These are phyloP conservation scores for Botryotinia convoluta DNA, from an alignment of 2,329 filamentous ascomycete species.

Conservation along the genomic window DNA sequence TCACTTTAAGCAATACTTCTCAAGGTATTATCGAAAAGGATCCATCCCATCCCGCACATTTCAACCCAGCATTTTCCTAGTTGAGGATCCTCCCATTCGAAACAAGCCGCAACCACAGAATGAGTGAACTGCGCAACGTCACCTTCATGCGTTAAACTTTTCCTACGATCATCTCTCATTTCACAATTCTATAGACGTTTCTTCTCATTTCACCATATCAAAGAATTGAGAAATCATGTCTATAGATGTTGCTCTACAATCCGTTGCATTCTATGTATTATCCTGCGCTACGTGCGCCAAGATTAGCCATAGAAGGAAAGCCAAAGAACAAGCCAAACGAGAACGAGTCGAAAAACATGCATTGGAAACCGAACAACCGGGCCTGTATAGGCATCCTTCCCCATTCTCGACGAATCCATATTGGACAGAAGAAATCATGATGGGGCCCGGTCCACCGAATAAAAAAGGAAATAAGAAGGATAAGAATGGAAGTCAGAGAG, in stretches of 20 bases:
- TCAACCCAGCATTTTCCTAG: not conserved
- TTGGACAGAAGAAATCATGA: constrained; percentile 82
- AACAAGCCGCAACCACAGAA: constrained; percentile 10
- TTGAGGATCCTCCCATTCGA: constrained; percentile 8
- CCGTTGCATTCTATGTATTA: constrained; percentile 73
- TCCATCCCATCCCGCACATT: not conserved
- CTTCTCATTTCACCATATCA: not conserved
- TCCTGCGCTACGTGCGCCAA: constrained; percentile 78
- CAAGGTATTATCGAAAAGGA: not conserved
- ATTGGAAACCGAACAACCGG: constrained; percentile 67
- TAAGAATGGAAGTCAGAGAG: constrained; percentile 58
- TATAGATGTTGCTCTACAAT: constrained; percentile 63
- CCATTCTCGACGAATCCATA: constrained; percentile 85
- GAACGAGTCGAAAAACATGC: constrained; percentile 64
- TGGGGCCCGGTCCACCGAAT: constrained; percentile 73
- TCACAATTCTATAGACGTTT: not conserved
- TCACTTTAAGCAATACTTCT: not conserved
- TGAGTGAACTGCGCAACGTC: constrained; percentile 13
- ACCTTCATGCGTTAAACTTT: constrained; percentile 17
- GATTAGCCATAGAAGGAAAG: constrained; percentile 65
- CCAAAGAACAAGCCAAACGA: constrained; percentile 66
- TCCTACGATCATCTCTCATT: not conserved
- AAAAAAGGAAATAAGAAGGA: constrained; percentile 50
- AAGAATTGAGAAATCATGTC: constrained; percentile 43
- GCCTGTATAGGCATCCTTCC: constrained; percentile 72